Evolutionary conservation across 2,329 filamentous ascomycete species (phyloP).

Genomic region (Shiraia sp.): DNA sequence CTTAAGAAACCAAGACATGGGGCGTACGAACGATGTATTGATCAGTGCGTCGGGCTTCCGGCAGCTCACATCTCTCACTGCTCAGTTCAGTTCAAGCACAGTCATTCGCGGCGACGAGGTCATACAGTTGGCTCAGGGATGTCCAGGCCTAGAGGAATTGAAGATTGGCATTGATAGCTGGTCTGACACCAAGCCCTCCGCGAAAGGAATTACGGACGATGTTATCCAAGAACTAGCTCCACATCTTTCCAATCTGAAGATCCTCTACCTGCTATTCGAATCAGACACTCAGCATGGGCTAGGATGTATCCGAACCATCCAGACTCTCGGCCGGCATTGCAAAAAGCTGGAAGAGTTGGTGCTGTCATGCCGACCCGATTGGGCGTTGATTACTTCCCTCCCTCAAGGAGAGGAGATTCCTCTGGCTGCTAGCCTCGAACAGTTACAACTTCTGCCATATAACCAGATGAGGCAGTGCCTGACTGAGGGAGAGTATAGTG

Average conservation of each 20-base stretch:
- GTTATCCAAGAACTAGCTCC: neutral
- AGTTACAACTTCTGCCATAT: neutral
- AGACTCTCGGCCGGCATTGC: neutral
- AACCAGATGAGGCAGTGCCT: neutral
- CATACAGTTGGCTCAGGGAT: neutral
- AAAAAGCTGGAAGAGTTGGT: neutral
- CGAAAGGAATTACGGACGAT: neutral
- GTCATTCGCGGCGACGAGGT: neutral
- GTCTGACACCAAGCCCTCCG: neutral
- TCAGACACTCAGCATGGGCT: neutral
- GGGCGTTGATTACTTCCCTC: neutral
- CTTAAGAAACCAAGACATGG: neutral
- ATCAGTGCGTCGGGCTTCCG: neutral
- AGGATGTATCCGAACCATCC: neutral
- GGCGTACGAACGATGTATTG: conserved; percentile 1
- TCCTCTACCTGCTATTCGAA: neutral
- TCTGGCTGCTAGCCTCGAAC: neutral
- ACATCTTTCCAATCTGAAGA: neutral
- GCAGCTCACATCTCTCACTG: neutral
- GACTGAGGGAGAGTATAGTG: neutral
- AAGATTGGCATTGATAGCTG: neutral
- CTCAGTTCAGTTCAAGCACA: neutral
- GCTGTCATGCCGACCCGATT: neutral
- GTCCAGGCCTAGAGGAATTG: neutral
- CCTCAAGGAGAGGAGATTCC: neutral